Conservation (phyloP, 371 early-diverging fungal species). For the Mortierella sp. region DNA sequence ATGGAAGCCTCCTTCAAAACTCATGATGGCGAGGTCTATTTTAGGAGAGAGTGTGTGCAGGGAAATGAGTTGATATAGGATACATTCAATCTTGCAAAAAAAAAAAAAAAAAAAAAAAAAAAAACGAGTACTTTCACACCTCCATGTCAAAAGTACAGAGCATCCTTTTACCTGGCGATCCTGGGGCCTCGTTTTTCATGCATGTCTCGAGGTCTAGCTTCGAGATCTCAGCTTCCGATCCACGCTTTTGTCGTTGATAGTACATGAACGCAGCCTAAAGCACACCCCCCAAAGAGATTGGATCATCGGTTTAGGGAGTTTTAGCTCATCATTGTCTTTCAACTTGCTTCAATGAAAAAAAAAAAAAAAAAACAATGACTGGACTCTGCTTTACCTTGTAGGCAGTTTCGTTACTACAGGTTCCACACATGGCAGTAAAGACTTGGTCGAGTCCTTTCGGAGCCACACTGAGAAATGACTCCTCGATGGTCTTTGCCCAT, state of each 20-base stretch:
- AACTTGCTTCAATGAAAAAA: background rate
- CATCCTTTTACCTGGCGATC: constrained; percentile 66
- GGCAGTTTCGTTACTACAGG: constrained; percentile 82
- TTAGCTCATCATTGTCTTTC: background rate
- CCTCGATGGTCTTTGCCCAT: constrained; percentile 72
- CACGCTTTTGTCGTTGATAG: constrained; percentile 67
- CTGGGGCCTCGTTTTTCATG: constrained; percentile 78
- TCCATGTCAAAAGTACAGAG: too few species aligned
- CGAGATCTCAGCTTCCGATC: constrained; percentile 56
- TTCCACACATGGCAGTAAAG: constrained; percentile 84
- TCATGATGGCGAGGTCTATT: constrained; percentile 69
- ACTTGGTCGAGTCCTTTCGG: constrained; percentile 77
- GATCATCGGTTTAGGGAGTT: background rate
- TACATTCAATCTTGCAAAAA: too few species aligned
- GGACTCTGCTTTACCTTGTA: constrained; percentile 62
- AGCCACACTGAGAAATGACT: constrained; percentile 75
- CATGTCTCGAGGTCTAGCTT: constrained; percentile 64
- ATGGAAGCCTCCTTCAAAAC: constrained; percentile 76
- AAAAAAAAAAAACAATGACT: background rate
- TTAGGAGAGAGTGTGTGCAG: background rate
- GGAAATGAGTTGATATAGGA: too few species aligned
- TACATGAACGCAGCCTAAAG: constrained; percentile 76
- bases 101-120: too few species aligned
- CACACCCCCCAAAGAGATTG: background rate
- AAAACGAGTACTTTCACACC: too few species aligned